Conservation (phyloP, 108 stramenopile species). For the Nitzschia sp. region DNA sequence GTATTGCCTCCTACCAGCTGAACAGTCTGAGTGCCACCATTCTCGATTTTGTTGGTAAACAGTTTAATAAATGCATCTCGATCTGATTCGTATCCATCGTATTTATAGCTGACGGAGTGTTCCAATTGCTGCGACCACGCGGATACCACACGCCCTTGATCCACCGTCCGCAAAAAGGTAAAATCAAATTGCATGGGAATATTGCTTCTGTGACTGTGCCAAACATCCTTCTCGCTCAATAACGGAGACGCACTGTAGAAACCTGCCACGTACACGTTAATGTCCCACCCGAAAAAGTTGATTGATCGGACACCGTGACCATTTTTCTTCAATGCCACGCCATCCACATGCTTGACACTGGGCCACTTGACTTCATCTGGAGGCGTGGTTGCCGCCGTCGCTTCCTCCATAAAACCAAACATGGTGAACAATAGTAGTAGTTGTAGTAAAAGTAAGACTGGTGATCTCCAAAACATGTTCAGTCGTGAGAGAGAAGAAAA, state of each 20-base stretch:
- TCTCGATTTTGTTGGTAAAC: constrained; percentile 18
- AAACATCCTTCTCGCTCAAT: constrained; percentile 11
- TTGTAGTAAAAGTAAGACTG: background rate
- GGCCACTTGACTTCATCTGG: constrained; percentile 25
- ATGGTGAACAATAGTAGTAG: background rate
- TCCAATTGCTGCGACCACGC: constrained; percentile 44
- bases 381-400: background rate
- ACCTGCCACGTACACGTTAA: constrained; percentile 36
- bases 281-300: constrained; percentile 25
- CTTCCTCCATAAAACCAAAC: background rate
- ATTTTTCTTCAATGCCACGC: constrained; percentile 20
- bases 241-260: constrained; percentile 25
- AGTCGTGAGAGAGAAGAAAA: too few species aligned
- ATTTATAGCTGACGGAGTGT: constrained; percentile 27
- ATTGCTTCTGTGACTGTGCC: background rate
- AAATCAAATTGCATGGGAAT: constrained; percentile 36
- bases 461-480: background rate
- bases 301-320: constrained; percentile 33
- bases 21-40: constrained; percentile 28
- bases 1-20: constrained; percentile 33
- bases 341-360: constrained; percentile 11
- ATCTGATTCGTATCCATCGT: constrained; percentile 39
- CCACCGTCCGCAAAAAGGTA: constrained; percentile 33
- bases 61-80: constrained; percentile 25
- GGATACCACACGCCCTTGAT: constrained; percentile 15